Evolutionary conservation across 2,329 filamentous ascomycete species (phyloP).

Genomic region (Lojkania enalia): DNA sequence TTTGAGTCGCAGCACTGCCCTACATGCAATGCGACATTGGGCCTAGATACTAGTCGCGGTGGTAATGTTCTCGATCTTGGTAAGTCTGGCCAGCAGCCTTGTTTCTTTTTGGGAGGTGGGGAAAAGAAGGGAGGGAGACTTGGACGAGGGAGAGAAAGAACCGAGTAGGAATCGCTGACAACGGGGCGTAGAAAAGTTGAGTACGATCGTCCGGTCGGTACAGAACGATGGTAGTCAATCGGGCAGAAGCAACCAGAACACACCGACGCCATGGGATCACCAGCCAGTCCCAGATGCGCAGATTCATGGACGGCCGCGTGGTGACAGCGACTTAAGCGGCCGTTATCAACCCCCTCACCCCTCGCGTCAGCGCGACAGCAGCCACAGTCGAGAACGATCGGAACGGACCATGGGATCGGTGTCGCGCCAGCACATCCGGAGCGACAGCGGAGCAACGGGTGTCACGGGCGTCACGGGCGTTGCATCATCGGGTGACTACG

Average conservation of each 20-base stretch:
- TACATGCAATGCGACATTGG: constrained; percentile 87
- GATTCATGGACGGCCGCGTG: constrained; percentile 29
- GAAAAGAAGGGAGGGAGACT: not conserved
- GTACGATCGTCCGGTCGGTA: constrained; percentile 84
- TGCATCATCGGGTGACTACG: constrained; percentile 77
- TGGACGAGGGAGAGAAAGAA: not conserved
- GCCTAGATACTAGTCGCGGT: constrained; percentile 87
- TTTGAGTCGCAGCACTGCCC: constrained; percentile 94
- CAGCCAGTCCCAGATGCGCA: constrained; percentile 25
- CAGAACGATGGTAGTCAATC: constrained; percentile 60
- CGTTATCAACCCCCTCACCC: constrained; percentile 33
- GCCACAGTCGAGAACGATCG: constrained; percentile 45
- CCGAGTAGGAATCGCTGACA: constrained; percentile 25
- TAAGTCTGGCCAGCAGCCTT: constrained; percentile 49
- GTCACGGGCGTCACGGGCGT: too few species aligned
- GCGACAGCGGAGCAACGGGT: constrained; percentile 73
- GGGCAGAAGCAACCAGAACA: constrained; percentile 44
- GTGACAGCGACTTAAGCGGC: constrained; percentile 38
- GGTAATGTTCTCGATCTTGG: constrained; percentile 92
- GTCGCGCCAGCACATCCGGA: constrained; percentile 65
- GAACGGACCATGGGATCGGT: constrained; percentile 42
- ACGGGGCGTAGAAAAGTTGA: constrained; percentile 77
- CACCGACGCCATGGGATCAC: constrained; percentile 71
- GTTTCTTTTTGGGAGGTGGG: not conserved
- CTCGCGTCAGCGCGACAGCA: constrained; percentile 41